Percentiles rank a stretch among this genome's conserved stretches.
Conservation (phyloP, 2,329 filamentous ascomycete species). For the Xylaria sp. region DNA sequence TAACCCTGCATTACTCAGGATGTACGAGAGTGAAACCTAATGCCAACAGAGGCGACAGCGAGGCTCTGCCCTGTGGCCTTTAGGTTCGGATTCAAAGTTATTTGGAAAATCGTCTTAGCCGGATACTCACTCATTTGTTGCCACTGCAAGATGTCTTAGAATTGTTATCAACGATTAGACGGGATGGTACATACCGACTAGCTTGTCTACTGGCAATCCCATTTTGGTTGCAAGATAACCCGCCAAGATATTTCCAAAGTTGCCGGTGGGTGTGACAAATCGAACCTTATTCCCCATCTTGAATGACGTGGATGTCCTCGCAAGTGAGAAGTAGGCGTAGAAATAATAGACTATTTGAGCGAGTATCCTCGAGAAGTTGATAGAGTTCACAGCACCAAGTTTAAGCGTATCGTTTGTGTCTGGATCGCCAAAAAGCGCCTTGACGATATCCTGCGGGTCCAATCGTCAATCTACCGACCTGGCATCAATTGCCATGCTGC, state of each 20-base stretch:
- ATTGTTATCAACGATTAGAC: neutral
- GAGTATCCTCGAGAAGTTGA: conserved; percentile 95
- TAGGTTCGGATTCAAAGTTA: no score
- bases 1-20: neutral
- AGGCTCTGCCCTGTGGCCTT: no score
- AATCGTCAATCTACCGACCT: conserved; percentile 3
- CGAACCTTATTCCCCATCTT: conserved; percentile 76
- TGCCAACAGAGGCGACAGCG: neutral
- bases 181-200: conserved; percentile 61
- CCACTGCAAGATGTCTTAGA: conserved; percentile 60
- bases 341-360: conserved; percentile 99
- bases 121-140: conserved; percentile 78
- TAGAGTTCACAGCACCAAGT: conserved; percentile 93
- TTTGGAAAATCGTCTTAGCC: neutral
- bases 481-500: neutral
- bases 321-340: conserved; percentile 88
- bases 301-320: conserved; percentile 68
- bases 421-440: conserved; percentile 87
- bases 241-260: conserved; percentile 92
- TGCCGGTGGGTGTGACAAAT: conserved; percentile 92
- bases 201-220: conserved; percentile 87
- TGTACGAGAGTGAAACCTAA: neutral
- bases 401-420: conserved; percentile 85
- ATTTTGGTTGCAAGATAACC: conserved; percentile 93
- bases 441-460: conserved; percentile 78